Conservation (phyloP, 345 rosid genomes). For the Eutrema heterophyllum region DNA sequence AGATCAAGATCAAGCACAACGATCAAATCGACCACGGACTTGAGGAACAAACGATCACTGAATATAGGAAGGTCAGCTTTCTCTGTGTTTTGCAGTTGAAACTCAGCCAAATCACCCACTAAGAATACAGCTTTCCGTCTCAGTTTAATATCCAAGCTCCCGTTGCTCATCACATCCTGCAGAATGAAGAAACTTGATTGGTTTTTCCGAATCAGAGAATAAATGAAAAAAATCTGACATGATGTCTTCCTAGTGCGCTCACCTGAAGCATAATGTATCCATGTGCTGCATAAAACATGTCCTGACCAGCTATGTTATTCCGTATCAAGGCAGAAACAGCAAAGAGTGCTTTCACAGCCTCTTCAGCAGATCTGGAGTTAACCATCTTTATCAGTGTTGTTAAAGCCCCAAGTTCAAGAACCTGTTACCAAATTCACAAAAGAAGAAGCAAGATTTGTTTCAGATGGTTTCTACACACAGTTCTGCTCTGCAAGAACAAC, state of each 20-base stretch:
- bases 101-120: slow-evolving; percentile 70
- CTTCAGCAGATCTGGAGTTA: slow-evolving; percentile 57
- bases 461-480: not conserved
- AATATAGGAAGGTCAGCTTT: slow-evolving; percentile 49
- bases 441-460: not conserved
- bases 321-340: slow-evolving; percentile 81
- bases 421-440: slow-evolving; percentile 35
- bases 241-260: slow-evolving; percentile 5
- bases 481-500: not conserved
- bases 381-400: slow-evolving; percentile 62
- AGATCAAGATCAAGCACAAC: slow-evolving; percentile 67
- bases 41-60: slow-evolving; percentile 51
- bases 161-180: slow-evolving; percentile 64
- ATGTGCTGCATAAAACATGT: slow-evolving; percentile 63
- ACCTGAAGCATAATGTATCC: slow-evolving; percentile 93
- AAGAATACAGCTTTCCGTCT: slow-evolving; percentile 69
- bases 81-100: slow-evolving; percentile 47
- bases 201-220: slow-evolving; percentile 4
- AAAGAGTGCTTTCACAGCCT: slow-evolving; percentile 83
- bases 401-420: slow-evolving; percentile 73
- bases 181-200: slow-evolving; percentile 1
- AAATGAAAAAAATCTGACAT: not conserved
- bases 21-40: slow-evolving; percentile 72
- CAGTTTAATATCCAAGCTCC: slow-evolving; percentile 57
- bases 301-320: slow-evolving; percentile 70